phyloP scores from a whole-genome alignment of 306 rosid species.

The Ziziphus jujuba region DNA sequence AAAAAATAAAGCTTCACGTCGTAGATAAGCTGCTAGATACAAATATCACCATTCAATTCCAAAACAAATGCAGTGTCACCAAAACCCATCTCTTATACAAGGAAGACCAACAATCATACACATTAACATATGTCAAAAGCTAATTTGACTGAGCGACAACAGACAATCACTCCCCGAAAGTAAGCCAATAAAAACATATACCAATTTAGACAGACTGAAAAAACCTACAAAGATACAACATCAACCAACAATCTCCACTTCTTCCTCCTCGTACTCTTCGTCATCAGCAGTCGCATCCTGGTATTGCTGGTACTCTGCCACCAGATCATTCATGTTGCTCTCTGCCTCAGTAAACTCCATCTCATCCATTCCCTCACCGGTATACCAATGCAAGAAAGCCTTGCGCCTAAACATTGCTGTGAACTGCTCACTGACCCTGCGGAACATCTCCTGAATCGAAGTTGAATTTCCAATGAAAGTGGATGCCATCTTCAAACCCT shows the following conservation, averaged over 20 bases:
- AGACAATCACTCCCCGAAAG: slow-evolving; percentile 20
- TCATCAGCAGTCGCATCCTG: slow-evolving; percentile 73
- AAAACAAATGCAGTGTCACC: slow-evolving; percentile 31
- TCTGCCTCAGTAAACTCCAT: slow-evolving; percentile 95
- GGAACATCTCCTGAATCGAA: slow-evolving; percentile 85
- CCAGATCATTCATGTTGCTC: slow-evolving; percentile 87
- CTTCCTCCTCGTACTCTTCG: slow-evolving; percentile 51
- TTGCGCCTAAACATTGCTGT: slow-evolving; percentile 88
- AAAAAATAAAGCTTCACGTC: neutral
- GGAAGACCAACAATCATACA: slow-evolving; percentile 36
- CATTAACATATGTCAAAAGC: slow-evolving; percentile 36
- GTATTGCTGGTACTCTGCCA: slow-evolving; percentile 89
- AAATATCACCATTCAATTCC: slow-evolving; percentile 27
- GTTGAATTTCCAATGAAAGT: slow-evolving; percentile 82
- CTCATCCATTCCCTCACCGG: slow-evolving; percentile 93
- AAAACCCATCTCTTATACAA: slow-evolving; percentile 48
- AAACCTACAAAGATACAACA: slow-evolving; percentile 19
- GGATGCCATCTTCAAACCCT: slow-evolving; percentile 70
- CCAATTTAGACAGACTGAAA: slow-evolving; percentile 20
- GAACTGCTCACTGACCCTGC: slow-evolving; percentile 93
- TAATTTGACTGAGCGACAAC: slow-evolving; percentile 32
- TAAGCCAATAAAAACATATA: slow-evolving; percentile 28
- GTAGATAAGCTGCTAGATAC: slow-evolving; percentile 32
- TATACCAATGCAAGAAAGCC: slow-evolving; percentile 80
- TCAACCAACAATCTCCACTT: slow-evolving; percentile 58